Base-by-base conservation (phyloP, 1,284 basidiomycete species). In the Ceratobasidium sp. region DNA sequence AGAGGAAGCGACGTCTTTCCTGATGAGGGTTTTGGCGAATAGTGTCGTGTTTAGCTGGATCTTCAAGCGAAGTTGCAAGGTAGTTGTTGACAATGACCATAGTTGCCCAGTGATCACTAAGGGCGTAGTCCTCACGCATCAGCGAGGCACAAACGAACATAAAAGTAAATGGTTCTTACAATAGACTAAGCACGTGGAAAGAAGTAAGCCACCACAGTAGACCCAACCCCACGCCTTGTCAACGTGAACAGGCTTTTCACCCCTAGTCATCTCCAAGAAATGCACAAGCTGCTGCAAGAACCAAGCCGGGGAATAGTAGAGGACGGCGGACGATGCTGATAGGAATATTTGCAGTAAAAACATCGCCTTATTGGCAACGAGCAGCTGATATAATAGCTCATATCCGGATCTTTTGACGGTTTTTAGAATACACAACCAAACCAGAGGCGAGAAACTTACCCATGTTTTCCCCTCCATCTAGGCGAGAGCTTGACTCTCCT, bases 11-110 rank as follows among this genome's bases (percentile, higher is more conserved):
- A 95, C 84, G 77, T 96, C 93, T 81, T 97, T 96, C 58, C 94
- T 88, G 23, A 94, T 87, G 2, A 98, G 87, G 0, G 95, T 97
- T 83, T 98, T 98, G 59, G 89, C 89, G 79, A 94, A 98, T 7
- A 98, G 82, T 71, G 92, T 87, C 13, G 92, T 89, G 82, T 97
- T 97, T 67, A 98, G 84, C 79, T 97, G 94, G 21, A 92, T 87
- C 46, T 87, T 87, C 55, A 97, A 82, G 35, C 91, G 87, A 78
- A 89, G 87, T 75, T 79, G 76, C 26, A 93, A 80, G 11, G 84
- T 88, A 0, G 91, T 91, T 1, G 89, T 93, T 2, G 91, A 86
- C 52, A 94, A 75, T 8, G 89, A 89, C 75, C 75, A 76, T n/a
- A 76, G 57, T 70, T 76, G 75, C 28, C 74, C 76, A 14, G 72